These are phyloP conservation scores for Kurtzmaniella fragi DNA, from an alignment of 805 yeast genomes.

Conservation along the genomic window DNA sequence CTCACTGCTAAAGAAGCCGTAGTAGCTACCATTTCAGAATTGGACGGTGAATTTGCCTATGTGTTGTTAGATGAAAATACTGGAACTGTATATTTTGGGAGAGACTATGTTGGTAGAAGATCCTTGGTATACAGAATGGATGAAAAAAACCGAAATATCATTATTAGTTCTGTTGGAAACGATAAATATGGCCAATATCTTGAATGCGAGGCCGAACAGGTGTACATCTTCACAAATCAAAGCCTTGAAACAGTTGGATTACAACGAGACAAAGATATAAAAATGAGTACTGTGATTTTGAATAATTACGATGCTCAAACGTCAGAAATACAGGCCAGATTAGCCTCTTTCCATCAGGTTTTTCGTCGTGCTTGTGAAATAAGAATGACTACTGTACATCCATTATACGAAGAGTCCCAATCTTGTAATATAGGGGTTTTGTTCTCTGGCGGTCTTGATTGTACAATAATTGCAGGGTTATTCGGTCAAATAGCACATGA, in stretches of 20 bases:
- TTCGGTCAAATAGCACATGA: slow-evolving; percentile 16
- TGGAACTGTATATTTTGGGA: slow-evolving; percentile 61
- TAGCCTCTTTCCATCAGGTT: slow-evolving; percentile 10
- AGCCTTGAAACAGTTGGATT: background rate
- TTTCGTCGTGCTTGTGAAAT: slow-evolving; percentile 37
- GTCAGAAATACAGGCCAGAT: slow-evolving; percentile 11
- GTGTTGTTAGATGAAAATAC: slow-evolving; percentile 41
- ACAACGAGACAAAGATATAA: background rate
- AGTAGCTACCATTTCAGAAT: slow-evolving; percentile 29
- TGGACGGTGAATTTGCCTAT: slow-evolving; percentile 85
- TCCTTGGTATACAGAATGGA: slow-evolving; percentile 50
- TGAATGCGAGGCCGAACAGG: slow-evolving; percentile 53
- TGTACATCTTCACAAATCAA: slow-evolving; percentile 33
- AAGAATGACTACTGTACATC: slow-evolving; percentile 60
- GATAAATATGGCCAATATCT: slow-evolving; percentile 18
- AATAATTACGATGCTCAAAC: slow-evolving; percentile 9
- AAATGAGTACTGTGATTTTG: slow-evolving; percentile 9
- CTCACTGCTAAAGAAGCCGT: slow-evolving; percentile 32
- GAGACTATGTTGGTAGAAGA: slow-evolving; percentile 79
- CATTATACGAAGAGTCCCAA: slow-evolving; percentile 36
- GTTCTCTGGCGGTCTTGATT: slow-evolving; percentile 95
- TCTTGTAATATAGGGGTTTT: slow-evolving; percentile 50
- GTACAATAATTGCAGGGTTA: slow-evolving; percentile 71
- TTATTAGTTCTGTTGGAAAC: slow-evolving; percentile 30
- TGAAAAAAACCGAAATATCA: slow-evolving; percentile 25